phyloP scores from a whole-genome alignment of 2,329 filamentous ascomycete genomes.

The Aureobasidium sp. region DNA sequence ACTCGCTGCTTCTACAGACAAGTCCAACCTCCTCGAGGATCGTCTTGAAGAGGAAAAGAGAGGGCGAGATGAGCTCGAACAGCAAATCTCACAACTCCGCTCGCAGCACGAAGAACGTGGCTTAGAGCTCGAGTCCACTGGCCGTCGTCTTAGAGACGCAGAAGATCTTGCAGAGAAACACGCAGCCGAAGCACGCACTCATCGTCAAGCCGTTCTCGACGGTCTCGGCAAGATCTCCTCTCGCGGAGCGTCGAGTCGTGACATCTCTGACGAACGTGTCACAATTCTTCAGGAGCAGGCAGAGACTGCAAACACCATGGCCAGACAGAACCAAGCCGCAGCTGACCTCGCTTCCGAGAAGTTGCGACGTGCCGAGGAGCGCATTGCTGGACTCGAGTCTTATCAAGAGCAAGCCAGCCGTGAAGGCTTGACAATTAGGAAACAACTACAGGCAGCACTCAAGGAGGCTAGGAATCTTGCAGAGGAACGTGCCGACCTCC shows the following conservation, averaged over 20 bases:
- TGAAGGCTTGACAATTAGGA: constrained; percentile 80
- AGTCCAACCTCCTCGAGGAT: constrained; percentile 66
- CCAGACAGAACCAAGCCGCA: constrained; percentile 81
- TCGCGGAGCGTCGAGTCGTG: constrained; percentile 46
- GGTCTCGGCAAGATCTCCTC: constrained; percentile 69
- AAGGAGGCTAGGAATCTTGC: constrained; percentile 78
- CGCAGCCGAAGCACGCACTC: constrained; percentile 77
- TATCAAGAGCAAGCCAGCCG: constrained; percentile 97
- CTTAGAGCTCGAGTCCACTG: constrained; percentile 67
- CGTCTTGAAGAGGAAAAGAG: constrained; percentile 76
- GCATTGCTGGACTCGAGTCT: constrained; percentile 90
- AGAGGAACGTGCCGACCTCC: constrained; percentile 72
- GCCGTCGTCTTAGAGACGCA: constrained; percentile 70
- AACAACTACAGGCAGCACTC: constrained; percentile 79
- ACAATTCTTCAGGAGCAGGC: constrained; percentile 72
- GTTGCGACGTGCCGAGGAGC: constrained; percentile 85
- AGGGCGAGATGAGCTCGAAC: constrained; percentile 67
- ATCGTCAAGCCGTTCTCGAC: constrained; percentile 72
- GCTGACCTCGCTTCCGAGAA: constrained; percentile 83
- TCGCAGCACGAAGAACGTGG: constrained; percentile 75
- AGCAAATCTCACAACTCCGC: constrained; percentile 68
- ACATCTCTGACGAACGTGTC: constrained; percentile 58
- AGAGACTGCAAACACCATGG: constrained; percentile 67
- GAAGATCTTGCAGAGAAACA: constrained; percentile 85
- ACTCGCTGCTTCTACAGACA: constrained; percentile 70